Base-by-base conservation (phyloP, 768 basidiomycete genomes). In the Multifurca ochricompacta region DNA sequence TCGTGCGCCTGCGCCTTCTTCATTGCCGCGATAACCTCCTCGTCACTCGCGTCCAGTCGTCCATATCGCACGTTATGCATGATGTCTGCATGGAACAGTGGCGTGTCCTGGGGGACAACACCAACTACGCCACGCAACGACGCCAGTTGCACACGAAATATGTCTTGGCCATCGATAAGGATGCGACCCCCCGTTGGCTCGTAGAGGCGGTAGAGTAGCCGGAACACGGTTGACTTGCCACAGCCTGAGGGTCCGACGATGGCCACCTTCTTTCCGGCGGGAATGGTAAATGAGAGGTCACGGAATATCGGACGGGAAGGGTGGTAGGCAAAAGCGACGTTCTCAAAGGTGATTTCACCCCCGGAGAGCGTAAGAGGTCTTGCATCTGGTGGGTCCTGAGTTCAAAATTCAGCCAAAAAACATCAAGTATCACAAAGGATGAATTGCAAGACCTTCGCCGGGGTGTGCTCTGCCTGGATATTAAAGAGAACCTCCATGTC, bases 401-500 rank as follows among this genome's bases (percentile, higher is more conserved):
- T 32, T 28, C 46, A 1, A 16, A n/a, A 48, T 25, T 57, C 40
- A 45, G 10, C 36, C 6, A 25, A 21, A 23, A 25, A 27, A n/a
- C 16, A 9, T 19, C 14, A n/a, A 1, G 14, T 6, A 18, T 10
- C 9, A 13, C 5, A 31, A 45, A 21, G 13, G 41, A n/a, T n/a
- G 56, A 19, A 9, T 5, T 10, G 5, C 1, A 43, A 19, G 18
- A 63, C 88, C 70, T 74, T 74, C 28, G 82, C 77, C 0, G 87
- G 82, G 11, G 80, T 75, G 63, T 93, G 86, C 53, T 94, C 81
- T 42, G 84, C 82, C 44, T 88, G 86, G 11, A 99, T 75, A 63
- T 88, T 94, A 74, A 93, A 93, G 47, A 99, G 72, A 1, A 90
- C 82, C 56, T 97, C 95, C 94, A 99, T 97, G 68, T 99, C 96